Conservation (phyloP, 768 basidiomycete genomes). For the Boletus barrowsii region DNA sequence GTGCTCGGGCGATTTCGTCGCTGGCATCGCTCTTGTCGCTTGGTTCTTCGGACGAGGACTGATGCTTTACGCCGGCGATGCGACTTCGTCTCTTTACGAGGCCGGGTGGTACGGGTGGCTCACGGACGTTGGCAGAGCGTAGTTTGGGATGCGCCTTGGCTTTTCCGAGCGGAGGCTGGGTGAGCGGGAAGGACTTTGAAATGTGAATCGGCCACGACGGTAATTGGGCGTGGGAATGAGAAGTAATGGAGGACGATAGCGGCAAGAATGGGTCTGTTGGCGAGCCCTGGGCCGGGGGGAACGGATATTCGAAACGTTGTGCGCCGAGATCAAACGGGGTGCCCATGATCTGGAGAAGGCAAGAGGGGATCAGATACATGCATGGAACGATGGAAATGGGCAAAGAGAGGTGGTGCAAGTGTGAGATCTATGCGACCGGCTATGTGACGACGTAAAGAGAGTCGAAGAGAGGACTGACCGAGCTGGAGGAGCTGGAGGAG, state of each 20-base stretch:
- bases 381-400: too few relatives aligned
- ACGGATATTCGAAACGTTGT: slow-evolving; percentile 33
- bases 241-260: slow-evolving; percentile 18
- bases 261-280: slow-evolving; percentile 27
- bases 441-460: too few relatives aligned
- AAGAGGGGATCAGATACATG: too few relatives aligned
- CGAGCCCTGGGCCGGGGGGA: slow-evolving; percentile 29
- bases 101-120: slow-evolving; percentile 32
- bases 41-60: slow-evolving; percentile 27
- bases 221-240: slow-evolving; percentile 19
- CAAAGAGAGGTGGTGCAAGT: too few relatives aligned
- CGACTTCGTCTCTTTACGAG: slow-evolving; percentile 29
- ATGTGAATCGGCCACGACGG: slow-evolving; percentile 28
- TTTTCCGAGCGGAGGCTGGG: slow-evolving; percentile 26
- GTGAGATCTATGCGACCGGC: too few relatives aligned
- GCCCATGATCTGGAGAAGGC: slow-evolving; percentile 28
- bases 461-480: slow-evolving; percentile 28
- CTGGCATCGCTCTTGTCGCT: slow-evolving; percentile 27
- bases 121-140: slow-evolving; percentile 25
- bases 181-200: slow-evolving; percentile 31
- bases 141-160: slow-evolving; percentile 31
- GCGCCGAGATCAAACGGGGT: slow-evolving; percentile 34
- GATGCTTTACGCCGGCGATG: slow-evolving; percentile 21
- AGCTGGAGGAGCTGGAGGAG: slow-evolving; percentile 30
- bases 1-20: slow-evolving; percentile 16